These are phyloP conservation scores for Floccularia luteovirens DNA, from an alignment of 768 basidiomycete species.

Conservation along the genomic window DNA sequence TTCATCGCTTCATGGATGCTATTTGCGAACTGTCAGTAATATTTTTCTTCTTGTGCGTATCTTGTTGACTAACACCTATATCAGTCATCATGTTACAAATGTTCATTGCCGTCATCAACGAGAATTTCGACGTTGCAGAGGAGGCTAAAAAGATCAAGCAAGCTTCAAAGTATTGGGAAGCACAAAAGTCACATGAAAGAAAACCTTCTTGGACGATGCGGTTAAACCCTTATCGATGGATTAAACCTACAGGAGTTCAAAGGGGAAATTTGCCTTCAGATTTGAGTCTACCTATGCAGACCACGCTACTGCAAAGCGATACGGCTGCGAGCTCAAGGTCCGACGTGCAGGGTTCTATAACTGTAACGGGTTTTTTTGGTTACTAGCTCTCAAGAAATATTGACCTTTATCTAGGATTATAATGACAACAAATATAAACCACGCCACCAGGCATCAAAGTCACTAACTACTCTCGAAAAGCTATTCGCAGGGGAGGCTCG, in stretches of 20 bases:
- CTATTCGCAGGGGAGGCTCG: slow-evolving; percentile 54
- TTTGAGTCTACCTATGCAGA: slow-evolving; percentile 74
- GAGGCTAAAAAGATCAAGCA: slow-evolving; percentile 83
- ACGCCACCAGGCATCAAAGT: slow-evolving; percentile 47
- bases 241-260: slow-evolving; percentile 63
- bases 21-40: slow-evolving; percentile 81
- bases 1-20: slow-evolving; percentile 83
- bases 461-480: slow-evolving; percentile 52
- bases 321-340: slow-evolving; percentile 26
- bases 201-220: slow-evolving; percentile 59
- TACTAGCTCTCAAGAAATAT: slow-evolving; percentile 4
- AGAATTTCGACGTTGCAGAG: slow-evolving; percentile 91
- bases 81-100: slow-evolving; percentile 87
- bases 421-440: slow-evolving; percentile 22
- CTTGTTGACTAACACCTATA: neutral
- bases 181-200: slow-evolving; percentile 44
- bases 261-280: slow-evolving; percentile 68
- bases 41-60: slow-evolving; percentile 3
- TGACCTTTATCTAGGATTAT: slow-evolving; percentile 11
- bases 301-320: slow-evolving; percentile 60
- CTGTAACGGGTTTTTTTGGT: neutral
- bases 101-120: slow-evolving; percentile 97
- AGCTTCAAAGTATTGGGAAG: slow-evolving; percentile 59
- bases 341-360: slow-evolving; percentile 5
- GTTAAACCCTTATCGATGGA: slow-evolving; percentile 85